These are phyloP conservation scores for Rhizophora mangle DNA, from an alignment of 345 rosid species.

Conservation along the genomic window DNA sequence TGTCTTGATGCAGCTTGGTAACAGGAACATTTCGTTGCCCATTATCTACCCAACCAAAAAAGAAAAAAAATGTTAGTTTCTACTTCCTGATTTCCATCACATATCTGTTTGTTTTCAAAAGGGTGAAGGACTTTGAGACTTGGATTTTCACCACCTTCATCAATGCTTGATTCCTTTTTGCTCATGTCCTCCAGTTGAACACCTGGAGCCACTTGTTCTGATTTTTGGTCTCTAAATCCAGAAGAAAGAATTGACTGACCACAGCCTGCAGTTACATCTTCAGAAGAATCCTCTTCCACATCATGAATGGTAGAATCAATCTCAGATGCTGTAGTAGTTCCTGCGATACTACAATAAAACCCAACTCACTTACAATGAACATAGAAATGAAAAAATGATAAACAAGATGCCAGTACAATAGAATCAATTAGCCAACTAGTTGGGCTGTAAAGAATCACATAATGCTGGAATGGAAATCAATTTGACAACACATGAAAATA, in stretches of 20 bases:
- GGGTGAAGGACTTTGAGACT: slow-evolving; percentile 28
- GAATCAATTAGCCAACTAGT: slow-evolving; percentile 3
- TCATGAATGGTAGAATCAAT: slow-evolving; percentile 40
- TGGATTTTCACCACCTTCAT: slow-evolving; percentile 23
- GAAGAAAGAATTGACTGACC: slow-evolving; percentile 32
- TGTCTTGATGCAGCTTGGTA: slow-evolving; percentile 28
- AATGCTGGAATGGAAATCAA: neutral
- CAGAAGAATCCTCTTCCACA: slow-evolving; percentile 46
- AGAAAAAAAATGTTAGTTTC: slow-evolving; percentile 13
- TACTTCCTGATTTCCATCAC: slow-evolving; percentile 17
- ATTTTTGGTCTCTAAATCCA: slow-evolving; percentile 30
- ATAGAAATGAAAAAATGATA: slow-evolving; percentile 6
- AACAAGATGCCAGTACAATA: neutral
- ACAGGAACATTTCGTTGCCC: slow-evolving; percentile 31
- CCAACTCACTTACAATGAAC: slow-evolving; percentile 16
- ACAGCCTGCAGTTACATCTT: slow-evolving; percentile 26
- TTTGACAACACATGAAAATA: slow-evolving; percentile 26
- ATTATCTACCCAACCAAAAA: slow-evolving; percentile 28
- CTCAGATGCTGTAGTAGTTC: slow-evolving; percentile 33
- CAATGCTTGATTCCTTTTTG: slow-evolving; percentile 16
- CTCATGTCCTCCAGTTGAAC: slow-evolving; percentile 21
- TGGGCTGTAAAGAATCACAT: neutral
- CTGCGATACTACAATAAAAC: slow-evolving; percentile 47
- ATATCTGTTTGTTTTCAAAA: slow-evolving; percentile 21
- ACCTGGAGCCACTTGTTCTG: slow-evolving; percentile 19